Evolutionary conservation across 371 early-diverging fungal species (phyloP), one percentile per base, ranked within the genome.

Genomic region (Lichtheimia ramosa): DNA sequence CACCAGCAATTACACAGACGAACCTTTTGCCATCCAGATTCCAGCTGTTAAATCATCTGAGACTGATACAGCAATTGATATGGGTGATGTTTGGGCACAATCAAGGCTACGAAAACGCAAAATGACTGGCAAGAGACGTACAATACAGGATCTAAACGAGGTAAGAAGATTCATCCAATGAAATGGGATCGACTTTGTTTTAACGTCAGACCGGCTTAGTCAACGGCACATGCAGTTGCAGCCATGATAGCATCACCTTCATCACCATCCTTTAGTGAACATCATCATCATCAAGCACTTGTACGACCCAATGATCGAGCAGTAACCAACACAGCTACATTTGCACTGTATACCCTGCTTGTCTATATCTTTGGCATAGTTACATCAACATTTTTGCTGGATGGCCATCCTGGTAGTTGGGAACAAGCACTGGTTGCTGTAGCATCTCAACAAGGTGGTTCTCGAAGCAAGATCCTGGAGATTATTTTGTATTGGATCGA

Each of bases 361-460:
- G 73, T 82, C 18, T 82, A 82, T 68, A 72, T 80, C 53, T 82
- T 82, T 63, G 83, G 83, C 48, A 82, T 82, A 52, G 76, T 82
- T 43, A 82, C 83, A 7, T 80, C 81, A 27, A 78, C 81, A 0
- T 82, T 82, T 54, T 55, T 82, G 15, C 64, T 82, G 50, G 83
- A 82, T 49, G 68, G 71, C 8, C 56, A 42, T 12, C 64, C 63
- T 54, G 67, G 68, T 5, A 59, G 62, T 25, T 68, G 66, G 65
- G 72, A 75, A 46, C 69, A 71, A 48, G 76, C 74, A 16, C 49
- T 75, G 51, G 66, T 61, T 46, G 75, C 68, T n/a, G 75, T 72
- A 21, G 71, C 73, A 40, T 53, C 71, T 43, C 65, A 70, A 27
- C 66, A 64, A 16, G 69, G 65, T 20, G 59, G 69, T 13, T 68